These are phyloP conservation scores for Corynascus novoguineensis DNA, from an alignment of 495 filamentous ascomycete genomes.

Conservation along the genomic window DNA sequence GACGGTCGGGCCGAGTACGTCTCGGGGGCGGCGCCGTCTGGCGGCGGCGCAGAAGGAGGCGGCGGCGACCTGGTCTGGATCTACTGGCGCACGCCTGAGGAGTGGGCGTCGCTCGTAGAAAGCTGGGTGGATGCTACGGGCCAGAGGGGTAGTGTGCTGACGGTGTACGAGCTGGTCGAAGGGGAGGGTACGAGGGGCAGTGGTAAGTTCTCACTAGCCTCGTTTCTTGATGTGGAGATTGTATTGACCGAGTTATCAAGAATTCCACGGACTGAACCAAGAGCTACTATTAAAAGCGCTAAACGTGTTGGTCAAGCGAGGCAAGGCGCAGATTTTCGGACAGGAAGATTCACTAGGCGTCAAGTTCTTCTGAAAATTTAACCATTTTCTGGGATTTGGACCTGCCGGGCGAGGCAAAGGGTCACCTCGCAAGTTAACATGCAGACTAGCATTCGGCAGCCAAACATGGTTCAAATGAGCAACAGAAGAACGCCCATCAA, in stretches of 20 bases:
- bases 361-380: constrained; percentile 74
- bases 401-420: not conserved
- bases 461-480: not conserved
- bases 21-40: constrained; percentile 43
- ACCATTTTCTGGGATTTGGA: not conserved
- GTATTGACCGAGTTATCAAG: no score
- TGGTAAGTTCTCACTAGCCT: no score
- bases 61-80: constrained; percentile 41
- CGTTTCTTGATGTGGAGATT: no score
- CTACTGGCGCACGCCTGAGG: constrained; percentile 46
- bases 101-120: constrained; percentile 44
- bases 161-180: constrained; percentile 45
- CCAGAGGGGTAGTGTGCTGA: constrained; percentile 44
- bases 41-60: constrained; percentile 53
- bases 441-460: not conserved
- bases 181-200: constrained; percentile 39
- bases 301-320: constrained; percentile 72
- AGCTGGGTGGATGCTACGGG: constrained; percentile 44
- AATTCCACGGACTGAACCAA: constrained; percentile 82
- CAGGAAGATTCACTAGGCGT: constrained; percentile 79
- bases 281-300: constrained; percentile 76
- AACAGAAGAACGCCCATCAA: not conserved
- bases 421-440: not conserved
- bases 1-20: constrained; percentile 69
- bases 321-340: constrained; percentile 91